Base-by-base conservation (phyloP, 371 early-diverging fungal species). In the Syncephalastrum monosporum region DNA sequence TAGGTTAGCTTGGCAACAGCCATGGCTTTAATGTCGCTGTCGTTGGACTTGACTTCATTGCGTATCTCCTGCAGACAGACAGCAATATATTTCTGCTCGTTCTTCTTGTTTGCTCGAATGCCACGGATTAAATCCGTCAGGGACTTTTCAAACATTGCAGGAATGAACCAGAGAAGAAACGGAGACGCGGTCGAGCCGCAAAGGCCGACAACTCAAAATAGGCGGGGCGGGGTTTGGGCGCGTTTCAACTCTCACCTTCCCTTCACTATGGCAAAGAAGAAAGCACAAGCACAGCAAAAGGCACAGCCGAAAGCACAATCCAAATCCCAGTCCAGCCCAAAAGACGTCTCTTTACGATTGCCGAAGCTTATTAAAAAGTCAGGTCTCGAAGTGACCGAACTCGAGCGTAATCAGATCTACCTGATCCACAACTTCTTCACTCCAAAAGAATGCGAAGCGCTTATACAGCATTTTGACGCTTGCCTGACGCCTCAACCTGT, bases 81-180 rank as follows among this genome's bases (percentile, higher is more conserved):
- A 23, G 86, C 74, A 58, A 97, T 93, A 76, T 93, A 96, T 50
- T 84, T 82, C 57, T 90, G 87, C 63, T 95, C 94, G 63, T 91
- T 89, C 63, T 90, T 87, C 68, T 96, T 95, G 82, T 94, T 93
- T 44, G 96, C 89, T 27, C 98, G 85, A 49, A 96, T 86, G 15
- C 96, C 96, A 57, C 96, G 87, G 65, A 97, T 96, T 56, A 96
- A 82, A 79, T 93, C 92, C 24, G 89, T 82, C 43, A 93, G 82
- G 13, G 89, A 75, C 65, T 91, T 91, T 68, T 91, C 89, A 74
- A 94, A 93, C 88, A 94, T 90, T 33, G 38, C 38, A 12, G 38
- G 38, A 33, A 33, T 33, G 38, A 33, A 12, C 10, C 5, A 33
- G 38, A 33, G 38, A 12, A 33, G 38, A 33, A 33, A 33, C 38